A percentile compares a stretch with the other conserved stretches of the same genome.
phyloP scores from a whole-genome alignment of 2,329 filamentous ascomycete species.

The Claviceps lovelessii region DNA sequence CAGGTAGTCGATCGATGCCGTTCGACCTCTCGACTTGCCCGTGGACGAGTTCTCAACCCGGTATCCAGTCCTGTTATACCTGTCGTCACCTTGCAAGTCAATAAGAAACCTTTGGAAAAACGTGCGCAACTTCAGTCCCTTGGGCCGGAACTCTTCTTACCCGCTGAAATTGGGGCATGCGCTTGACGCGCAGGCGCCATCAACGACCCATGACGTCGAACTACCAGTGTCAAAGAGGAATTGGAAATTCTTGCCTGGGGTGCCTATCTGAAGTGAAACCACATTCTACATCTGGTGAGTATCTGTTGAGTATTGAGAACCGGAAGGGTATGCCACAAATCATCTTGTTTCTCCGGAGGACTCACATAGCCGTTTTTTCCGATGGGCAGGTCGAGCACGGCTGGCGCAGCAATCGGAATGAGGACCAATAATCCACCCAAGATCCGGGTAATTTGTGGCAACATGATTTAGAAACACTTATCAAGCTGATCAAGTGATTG shows the following conservation, averaged over 20 bases:
- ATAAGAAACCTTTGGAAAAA: background rate
- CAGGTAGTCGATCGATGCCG: conserved; percentile 16
- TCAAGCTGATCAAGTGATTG: conserved; percentile 20
- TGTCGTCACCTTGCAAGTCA: background rate
- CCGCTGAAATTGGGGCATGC: conserved; percentile 14
- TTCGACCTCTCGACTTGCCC: conserved; percentile 8
- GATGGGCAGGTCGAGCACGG: background rate
- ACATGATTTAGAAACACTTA: background rate
- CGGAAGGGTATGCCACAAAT: background rate
- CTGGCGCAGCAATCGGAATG: background rate
- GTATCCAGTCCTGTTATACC: conserved; percentile 16
- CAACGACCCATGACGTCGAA: conserved; percentile 20
- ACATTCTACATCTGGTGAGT: background rate
- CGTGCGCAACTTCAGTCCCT: background rate
- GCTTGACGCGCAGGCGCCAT: conserved; percentile 11
- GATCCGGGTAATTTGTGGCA: background rate
- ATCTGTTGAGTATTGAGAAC: background rate
- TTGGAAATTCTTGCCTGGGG: conserved; percentile 13
- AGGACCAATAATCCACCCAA: background rate
- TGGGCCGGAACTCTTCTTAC: conserved; percentile 5
- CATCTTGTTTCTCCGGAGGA: background rate
- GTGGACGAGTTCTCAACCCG: conserved; percentile 14
- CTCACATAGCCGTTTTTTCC: background rate
- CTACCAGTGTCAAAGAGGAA: conserved; percentile 23
- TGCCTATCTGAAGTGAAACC: conserved; percentile 10